These are phyloP conservation scores for Suillus sp. DNA, from an alignment of 768 basidiomycete species.

Conservation along the genomic window DNA sequence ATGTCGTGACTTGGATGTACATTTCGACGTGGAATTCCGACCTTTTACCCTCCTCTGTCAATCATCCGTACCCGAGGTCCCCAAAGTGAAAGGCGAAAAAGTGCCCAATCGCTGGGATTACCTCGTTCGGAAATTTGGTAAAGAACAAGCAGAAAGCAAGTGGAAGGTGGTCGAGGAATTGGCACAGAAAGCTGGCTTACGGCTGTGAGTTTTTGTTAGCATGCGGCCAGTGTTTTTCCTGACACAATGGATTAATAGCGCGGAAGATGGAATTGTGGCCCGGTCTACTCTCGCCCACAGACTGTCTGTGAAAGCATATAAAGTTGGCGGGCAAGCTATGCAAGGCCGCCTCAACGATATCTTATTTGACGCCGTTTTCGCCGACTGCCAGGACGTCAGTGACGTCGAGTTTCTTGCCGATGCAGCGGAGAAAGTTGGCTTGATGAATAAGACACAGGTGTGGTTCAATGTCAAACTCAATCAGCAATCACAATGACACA, in stretches of 20 bases:
- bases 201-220: constrained; percentile 22
- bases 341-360: constrained; percentile 40
- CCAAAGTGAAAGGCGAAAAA: background rate
- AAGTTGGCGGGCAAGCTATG: constrained; percentile 41
- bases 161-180: constrained; percentile 30
- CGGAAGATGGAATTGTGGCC: constrained; percentile 40
- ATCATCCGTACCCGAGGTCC: constrained; percentile 10
- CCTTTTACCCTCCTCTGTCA: constrained; percentile 34
- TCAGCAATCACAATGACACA: constrained; percentile 1
- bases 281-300: constrained; percentile 47
- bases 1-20: constrained; percentile 34
- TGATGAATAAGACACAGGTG: constrained; percentile 43
- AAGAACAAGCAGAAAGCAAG: constrained; percentile 29
- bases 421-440: constrained; percentile 40
- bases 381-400: constrained; percentile 42
- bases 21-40: constrained; percentile 39
- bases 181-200: constrained; percentile 32
- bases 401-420: constrained; percentile 36
- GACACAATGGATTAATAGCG: constrained; percentile 24
- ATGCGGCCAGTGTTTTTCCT: background rate
- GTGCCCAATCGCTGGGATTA: constrained; percentile 25
- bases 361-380: constrained; percentile 44
- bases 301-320: constrained; percentile 45
- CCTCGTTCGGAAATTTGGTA: constrained; percentile 28
- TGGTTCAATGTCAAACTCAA: constrained; percentile 10